phyloP scores from a whole-genome alignment of 2,329 filamentous ascomycete species.

The Arthrobotrys conoides region DNA sequence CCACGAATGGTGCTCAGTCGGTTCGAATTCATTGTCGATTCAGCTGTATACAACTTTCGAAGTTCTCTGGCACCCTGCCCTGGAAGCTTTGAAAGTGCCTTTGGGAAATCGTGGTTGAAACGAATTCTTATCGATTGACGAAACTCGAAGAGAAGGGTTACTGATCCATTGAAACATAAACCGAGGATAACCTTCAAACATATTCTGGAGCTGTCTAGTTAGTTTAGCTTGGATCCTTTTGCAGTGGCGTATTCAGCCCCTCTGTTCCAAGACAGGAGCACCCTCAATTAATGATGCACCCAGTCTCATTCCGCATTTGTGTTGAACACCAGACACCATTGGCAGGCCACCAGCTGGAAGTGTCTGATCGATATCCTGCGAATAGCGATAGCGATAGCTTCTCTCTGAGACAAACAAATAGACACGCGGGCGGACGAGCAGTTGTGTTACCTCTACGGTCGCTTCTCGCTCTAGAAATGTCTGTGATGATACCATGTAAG shows the following conservation, averaged over 20 bases:
- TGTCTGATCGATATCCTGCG: background rate
- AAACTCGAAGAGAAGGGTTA: background rate
- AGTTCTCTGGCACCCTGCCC: too few relatives aligned
- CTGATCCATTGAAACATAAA: too few relatives aligned
- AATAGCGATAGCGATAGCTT: background rate
- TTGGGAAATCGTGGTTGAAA: background rate
- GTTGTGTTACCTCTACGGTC: too few relatives aligned
- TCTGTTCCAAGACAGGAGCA: slow-evolving; percentile 6
- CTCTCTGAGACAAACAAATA: background rate
- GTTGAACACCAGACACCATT: slow-evolving; percentile 16
- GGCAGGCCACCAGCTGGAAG: slow-evolving; percentile 4
- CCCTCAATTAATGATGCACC: background rate
- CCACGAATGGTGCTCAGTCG: slow-evolving; percentile 10
- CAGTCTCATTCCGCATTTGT: slow-evolving; percentile 7
- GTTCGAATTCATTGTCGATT: slow-evolving; percentile 1
- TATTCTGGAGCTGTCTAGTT: background rate
- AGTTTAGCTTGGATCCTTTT: slow-evolving; percentile 3
- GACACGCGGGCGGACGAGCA: background rate
- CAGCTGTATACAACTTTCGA: background rate
- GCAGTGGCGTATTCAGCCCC: slow-evolving; percentile 5
- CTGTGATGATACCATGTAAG: slow-evolving; percentile 2
- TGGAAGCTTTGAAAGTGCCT: too few relatives aligned
- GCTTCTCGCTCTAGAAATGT: background rate
- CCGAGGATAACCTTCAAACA: too few relatives aligned
- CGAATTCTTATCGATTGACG: background rate